Conservation (phyloP, 345 rosid species). For the Hypericum androsaemum region DNA sequence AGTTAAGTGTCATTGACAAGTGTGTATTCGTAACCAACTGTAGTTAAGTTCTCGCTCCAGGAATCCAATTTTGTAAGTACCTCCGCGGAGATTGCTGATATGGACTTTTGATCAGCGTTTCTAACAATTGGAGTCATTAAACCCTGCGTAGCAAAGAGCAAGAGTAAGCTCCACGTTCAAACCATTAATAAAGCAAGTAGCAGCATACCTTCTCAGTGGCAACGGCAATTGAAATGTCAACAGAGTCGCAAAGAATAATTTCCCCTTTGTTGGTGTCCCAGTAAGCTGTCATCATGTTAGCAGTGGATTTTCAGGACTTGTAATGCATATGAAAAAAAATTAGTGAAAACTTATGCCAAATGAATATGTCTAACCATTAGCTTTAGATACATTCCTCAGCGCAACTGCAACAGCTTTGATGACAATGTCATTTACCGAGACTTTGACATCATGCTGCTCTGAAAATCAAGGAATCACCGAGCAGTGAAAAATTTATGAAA, state of each 20-base stretch:
- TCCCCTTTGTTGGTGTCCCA: conserved; percentile 77
- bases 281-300: conserved; percentile 46
- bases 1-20: background rate
- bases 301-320: conserved; percentile 14
- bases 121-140: conserved; percentile 87
- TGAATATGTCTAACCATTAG: conserved; percentile 62
- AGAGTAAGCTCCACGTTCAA: conserved; percentile 11
- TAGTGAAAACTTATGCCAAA: background rate
- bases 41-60: too few relatives aligned
- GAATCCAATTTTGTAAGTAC: conserved; percentile 21
- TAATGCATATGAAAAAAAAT: background rate
- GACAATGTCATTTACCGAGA: conserved; percentile 95
- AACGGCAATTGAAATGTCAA: conserved; percentile 92
- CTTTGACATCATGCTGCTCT: conserved; percentile 78
- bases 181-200: conserved; percentile 12
- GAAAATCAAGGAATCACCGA: conserved; percentile 26
- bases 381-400: conserved; percentile 70
- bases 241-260: conserved; percentile 48
- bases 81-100: conserved; percentile 77
- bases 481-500: conserved; percentile 17
- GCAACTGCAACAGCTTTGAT: conserved; percentile 87
- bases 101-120: conserved; percentile 92
- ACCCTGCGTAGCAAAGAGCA: conserved; percentile 48
- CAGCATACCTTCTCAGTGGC: conserved; percentile 86
- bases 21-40: background rate